A percentile compares a stretch with the other conserved stretches of the same genome.
phyloP scores from a whole-genome alignment of 768 basidiomycete genomes.

The Leccinum truebloodii region DNA sequence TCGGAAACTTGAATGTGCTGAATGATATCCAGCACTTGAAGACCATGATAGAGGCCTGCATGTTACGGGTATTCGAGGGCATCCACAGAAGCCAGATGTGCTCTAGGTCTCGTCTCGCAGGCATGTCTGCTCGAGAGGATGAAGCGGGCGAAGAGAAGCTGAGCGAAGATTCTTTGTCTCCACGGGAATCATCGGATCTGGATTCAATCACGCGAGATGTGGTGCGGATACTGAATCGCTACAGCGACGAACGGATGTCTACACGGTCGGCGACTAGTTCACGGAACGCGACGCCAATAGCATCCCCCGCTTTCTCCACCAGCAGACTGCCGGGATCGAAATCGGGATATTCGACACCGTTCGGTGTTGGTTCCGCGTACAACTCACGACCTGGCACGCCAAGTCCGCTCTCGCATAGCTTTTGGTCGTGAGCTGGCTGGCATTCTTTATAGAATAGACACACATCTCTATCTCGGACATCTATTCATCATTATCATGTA shows the following conservation, averaged over 20 bases:
- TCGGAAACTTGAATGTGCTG: constrained; percentile 69
- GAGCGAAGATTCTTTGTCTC: constrained; percentile 50
- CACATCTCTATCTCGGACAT: constrained; percentile 10
- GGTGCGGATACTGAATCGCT: constrained; percentile 70
- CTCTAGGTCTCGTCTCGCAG: constrained; percentile 31
- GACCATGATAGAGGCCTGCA: constrained; percentile 73
- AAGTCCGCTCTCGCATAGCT: constrained; percentile 49
- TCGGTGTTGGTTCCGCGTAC: constrained; percentile 42
- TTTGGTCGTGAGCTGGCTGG: constrained; percentile 28
- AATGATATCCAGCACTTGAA: constrained; percentile 86
- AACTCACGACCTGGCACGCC: constrained; percentile 67
- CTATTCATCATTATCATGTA: background rate
- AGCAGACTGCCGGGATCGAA: constrained; percentile 42
- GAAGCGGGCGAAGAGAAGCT: constrained; percentile 58
- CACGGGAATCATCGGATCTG: constrained; percentile 72
- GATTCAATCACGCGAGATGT: constrained; percentile 73
- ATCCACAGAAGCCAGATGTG: constrained; percentile 47
- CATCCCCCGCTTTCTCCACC: constrained; percentile 46
- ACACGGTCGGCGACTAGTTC: constrained; percentile 62
- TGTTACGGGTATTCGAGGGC: constrained; percentile 90
- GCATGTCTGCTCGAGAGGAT: constrained; percentile 43
- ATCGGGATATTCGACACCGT: constrained; percentile 66
- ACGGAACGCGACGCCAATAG: constrained; percentile 64
- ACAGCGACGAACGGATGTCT: constrained; percentile 62
- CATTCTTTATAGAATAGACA: constrained; percentile 9